Evolutionary conservation across 2,329 filamentous ascomycete genomes (phyloP).

Genomic region (Exophiala spinifera): DNA sequence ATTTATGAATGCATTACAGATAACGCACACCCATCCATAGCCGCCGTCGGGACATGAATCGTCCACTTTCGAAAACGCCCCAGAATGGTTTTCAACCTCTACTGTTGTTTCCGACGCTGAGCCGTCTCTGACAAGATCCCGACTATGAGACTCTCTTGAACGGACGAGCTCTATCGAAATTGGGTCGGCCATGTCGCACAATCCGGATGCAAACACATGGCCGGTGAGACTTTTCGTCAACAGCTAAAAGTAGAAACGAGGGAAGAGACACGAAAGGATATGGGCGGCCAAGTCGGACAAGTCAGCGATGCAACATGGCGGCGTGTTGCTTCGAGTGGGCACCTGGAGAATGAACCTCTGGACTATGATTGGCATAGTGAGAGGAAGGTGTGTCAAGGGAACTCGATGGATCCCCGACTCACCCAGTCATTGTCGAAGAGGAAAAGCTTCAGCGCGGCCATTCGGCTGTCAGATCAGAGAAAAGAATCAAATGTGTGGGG

Average conservation of each 20-base stretch:
- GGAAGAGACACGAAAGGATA: not conserved
- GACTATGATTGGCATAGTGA: too few species aligned
- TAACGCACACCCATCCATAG: slow-evolving; percentile 62
- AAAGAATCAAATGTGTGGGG: too few species aligned
- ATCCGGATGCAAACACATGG: not conserved
- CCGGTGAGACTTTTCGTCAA: too few species aligned
- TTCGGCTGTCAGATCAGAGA: too few species aligned
- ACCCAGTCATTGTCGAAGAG: too few species aligned
- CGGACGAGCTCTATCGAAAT: slow-evolving; percentile 1
- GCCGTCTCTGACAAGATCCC: not conserved
- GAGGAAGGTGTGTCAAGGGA: too few species aligned
- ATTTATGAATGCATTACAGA: slow-evolving; percentile 57
- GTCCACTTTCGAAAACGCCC: slow-evolving; percentile 18
- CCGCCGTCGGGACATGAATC: slow-evolving; percentile 52
- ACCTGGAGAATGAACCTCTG: too few species aligned
- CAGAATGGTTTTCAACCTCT: slow-evolving; percentile 17
- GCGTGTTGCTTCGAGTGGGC: not conserved
- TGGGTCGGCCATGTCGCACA: slow-evolving; percentile 13
- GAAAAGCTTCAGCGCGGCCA: too few species aligned
- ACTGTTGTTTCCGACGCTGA: slow-evolving; percentile 13
- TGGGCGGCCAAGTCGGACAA: not conserved
- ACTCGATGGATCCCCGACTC: too few species aligned
- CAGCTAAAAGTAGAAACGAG: not conserved
- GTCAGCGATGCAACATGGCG: not conserved
- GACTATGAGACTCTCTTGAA: not conserved